Evolutionary conservation across 805 yeast genomes (phyloP).

Genomic region (Candida corydali): DNA sequence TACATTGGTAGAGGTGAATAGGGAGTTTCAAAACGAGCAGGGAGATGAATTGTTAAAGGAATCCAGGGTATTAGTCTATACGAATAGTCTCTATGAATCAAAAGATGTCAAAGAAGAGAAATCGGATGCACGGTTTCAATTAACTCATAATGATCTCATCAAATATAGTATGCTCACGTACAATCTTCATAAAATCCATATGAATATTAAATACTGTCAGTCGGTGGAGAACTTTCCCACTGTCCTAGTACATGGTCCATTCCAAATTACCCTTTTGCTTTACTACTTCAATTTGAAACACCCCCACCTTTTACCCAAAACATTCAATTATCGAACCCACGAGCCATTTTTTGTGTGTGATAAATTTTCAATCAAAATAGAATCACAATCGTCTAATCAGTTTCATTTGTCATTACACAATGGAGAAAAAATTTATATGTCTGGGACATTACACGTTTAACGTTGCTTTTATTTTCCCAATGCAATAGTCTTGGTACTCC

Average conservation of each 20-base stretch:
- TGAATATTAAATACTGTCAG: constrained; percentile 52
- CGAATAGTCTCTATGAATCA: constrained; percentile 34
- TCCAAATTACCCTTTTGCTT: constrained; percentile 57
- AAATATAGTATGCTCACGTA: constrained; percentile 73
- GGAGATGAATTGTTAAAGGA: constrained; percentile 41
- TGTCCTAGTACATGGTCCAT: constrained; percentile 77
- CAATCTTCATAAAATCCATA: constrained; percentile 84
- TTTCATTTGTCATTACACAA: neutral
- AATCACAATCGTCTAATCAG: neutral
- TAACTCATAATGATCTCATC: constrained; percentile 41
- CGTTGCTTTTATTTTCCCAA: constrained; percentile 38
- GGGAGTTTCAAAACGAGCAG: constrained; percentile 32
- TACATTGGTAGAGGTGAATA: constrained; percentile 51
- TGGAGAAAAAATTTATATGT: neutral
- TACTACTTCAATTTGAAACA: constrained; percentile 39
- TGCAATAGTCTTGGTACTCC: constrained; percentile 40
- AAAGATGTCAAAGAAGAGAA: constrained; percentile 9
- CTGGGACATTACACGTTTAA: constrained; percentile 11
- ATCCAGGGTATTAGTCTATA: constrained; percentile 57
- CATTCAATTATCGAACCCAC: constrained; percentile 45
- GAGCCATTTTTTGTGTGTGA: constrained; percentile 45
- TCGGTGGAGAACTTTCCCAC: constrained; percentile 57
- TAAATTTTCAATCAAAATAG: constrained; percentile 15
- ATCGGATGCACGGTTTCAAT: neutral
- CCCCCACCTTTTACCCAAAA: constrained; percentile 17